A percentile compares a stretch with the other conserved stretches of the same genome.
These are phyloP conservation scores for Ilyonectria robusta DNA, from an alignment of 2,329 filamentous ascomycete genomes.

Conservation along the genomic window DNA sequence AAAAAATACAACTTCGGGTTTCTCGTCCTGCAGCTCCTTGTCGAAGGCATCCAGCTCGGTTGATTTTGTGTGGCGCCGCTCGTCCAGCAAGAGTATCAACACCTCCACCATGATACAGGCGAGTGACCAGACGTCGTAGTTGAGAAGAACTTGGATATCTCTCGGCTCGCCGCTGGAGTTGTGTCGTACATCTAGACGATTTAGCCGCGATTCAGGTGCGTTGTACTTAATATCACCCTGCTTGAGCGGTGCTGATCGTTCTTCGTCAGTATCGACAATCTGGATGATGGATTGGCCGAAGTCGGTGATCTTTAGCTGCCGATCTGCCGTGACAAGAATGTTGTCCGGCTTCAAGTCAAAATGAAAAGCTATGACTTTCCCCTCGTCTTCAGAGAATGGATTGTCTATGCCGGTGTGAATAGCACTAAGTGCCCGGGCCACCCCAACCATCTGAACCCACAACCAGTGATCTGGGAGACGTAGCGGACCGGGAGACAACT, in stretches of 20 bases:
- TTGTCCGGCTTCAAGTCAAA: constrained; percentile 25
- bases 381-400: background rate
- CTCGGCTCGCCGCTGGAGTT: background rate
- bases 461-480: constrained; percentile 4
- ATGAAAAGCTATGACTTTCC: constrained; percentile 6
- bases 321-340: constrained; percentile 7
- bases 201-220: background rate
- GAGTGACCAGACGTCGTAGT: background rate
- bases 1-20: background rate
- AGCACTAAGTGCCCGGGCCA: background rate
- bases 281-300: constrained; percentile 12
- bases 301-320: constrained; percentile 19
- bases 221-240: background rate
- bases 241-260: background rate
- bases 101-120: background rate
- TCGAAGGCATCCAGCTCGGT: background rate
- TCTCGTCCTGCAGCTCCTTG: background rate
- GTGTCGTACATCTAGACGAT: background rate
- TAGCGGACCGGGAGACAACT: background rate
- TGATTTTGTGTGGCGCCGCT: background rate
- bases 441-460: constrained; percentile 14
- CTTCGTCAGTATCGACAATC: background rate
- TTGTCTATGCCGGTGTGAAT: constrained; percentile 5
- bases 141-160: background rate
- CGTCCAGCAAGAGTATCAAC: background rate